Evolutionary conservation across 2,329 filamentous ascomycete genomes (phyloP).

Genomic region (Alternaria gaisen): DNA sequence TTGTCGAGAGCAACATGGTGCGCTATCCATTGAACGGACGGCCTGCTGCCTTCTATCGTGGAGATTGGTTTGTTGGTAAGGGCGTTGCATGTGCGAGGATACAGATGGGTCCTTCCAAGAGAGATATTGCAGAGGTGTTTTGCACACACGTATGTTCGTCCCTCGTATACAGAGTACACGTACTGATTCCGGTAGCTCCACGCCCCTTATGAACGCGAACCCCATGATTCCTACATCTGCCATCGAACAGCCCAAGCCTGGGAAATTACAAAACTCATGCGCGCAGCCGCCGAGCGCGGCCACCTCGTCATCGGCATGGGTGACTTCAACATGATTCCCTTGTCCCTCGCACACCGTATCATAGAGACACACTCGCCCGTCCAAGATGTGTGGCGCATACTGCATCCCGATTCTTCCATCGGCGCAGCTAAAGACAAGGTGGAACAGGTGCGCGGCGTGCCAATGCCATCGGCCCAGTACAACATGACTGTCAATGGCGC

Average conservation of each 20-base stretch:
- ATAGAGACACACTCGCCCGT: slow-evolving; percentile 81
- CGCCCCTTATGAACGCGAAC: slow-evolving; percentile 83
- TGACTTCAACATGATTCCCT: slow-evolving; percentile 96
- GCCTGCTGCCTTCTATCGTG: slow-evolving; percentile 91
- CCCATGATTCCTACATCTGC: slow-evolving; percentile 84
- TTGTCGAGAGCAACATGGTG: slow-evolving; percentile 87
- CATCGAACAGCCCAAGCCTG: slow-evolving; percentile 93
- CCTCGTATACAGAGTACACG: not conserved
- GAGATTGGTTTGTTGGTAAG: slow-evolving; percentile 97
- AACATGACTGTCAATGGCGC: slow-evolving; percentile 84
- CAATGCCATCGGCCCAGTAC: slow-evolving; percentile 77
- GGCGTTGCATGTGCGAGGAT: slow-evolving; percentile 87
- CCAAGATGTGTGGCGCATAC: slow-evolving; percentile 81
- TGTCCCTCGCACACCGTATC: slow-evolving; percentile 82
- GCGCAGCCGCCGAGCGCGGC: slow-evolving; percentile 79
- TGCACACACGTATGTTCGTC: slow-evolving; percentile 75
- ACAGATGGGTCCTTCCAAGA: slow-evolving; percentile 69
- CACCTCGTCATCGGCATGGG: slow-evolving; percentile 87
- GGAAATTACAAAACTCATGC: slow-evolving; percentile 91
- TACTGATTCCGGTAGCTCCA: slow-evolving; percentile 68
- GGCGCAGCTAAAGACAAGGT: slow-evolving; percentile 73
- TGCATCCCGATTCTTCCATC: slow-evolving; percentile 84
- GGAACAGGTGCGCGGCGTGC: slow-evolving; percentile 71
- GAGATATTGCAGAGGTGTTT: slow-evolving; percentile 85
- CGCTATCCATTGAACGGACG: slow-evolving; percentile 91